Base-by-base conservation (phyloP, 345 rosid genomes). In the Orychophragmus violaceus region DNA sequence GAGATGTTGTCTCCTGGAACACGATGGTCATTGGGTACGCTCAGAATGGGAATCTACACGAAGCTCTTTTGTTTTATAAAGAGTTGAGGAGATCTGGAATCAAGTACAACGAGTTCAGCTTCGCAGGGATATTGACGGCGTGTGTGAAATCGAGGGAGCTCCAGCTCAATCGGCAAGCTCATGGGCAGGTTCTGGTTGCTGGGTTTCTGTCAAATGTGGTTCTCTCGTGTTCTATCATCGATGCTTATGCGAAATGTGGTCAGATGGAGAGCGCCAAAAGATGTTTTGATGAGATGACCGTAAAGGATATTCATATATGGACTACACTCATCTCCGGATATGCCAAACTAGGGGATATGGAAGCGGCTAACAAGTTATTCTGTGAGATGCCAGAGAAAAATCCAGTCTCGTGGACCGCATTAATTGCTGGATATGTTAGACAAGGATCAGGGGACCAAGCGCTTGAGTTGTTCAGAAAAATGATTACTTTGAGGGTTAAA, bases 1-100 rank as follows among this genome's bases (percentile, higher is more conserved):
- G 74, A 51, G 96, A 88, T 71, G 82, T 84, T 3, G 83, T 87
- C 16, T 87, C 94, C 1, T 88, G 91, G 96, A 91, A 91, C 48
- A 85, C 89, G 0, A 87, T 91, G 95, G 81, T 89, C 27, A 61
- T 91, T 21, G 92, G 84, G 28, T 80, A 82, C 44, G 91, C 89
- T 0, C 65, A 74, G 53, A 65, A 63, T 8, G 86, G 95, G 65
- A 28, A 49, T 46, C 62, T 48, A 4, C 56, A 22, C 2, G 84
- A 82, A 57, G 86, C 86, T 2, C 16, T 81, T 27, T 76, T 64
- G 77, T 75, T 82, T 68, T 91, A 75, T 68, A 81, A 57, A 77
- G 85, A 78, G 76, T 62, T 91, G 36, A 87, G 85, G 71, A 71
- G 71, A 55, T 75, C 62, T 27, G 80, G 79, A 14, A 77, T 85